These are phyloP conservation scores for Calonectria naviculata DNA, from an alignment of 2,329 filamentous ascomycete species.

Conservation along the genomic window DNA sequence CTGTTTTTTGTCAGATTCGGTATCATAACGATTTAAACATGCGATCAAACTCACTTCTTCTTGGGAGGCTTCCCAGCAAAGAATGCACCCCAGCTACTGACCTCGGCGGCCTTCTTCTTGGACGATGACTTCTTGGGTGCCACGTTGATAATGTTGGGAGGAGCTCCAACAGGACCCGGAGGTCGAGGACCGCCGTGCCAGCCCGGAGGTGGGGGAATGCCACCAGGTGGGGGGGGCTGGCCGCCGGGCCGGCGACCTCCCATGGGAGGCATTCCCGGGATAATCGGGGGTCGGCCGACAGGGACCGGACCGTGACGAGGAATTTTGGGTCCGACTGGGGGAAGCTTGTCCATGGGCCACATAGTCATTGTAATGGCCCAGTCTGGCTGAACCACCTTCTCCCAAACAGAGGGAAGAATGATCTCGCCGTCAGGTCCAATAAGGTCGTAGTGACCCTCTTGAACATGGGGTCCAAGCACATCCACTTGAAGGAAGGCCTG, in stretches of 20 bases:
- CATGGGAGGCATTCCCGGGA: constrained; percentile 24
- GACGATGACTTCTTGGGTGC: constrained; percentile 31
- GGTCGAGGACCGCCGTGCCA: constrained; percentile 37
- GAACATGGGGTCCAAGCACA: constrained; percentile 79
- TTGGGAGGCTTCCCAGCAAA: constrained; percentile 43
- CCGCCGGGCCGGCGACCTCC: constrained; percentile 12
- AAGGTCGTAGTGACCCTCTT: constrained; percentile 83
- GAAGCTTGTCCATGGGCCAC: constrained; percentile 66
- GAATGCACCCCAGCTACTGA: constrained; percentile 36
- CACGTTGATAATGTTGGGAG: constrained; percentile 38
- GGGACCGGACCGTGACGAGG: constrained; percentile 27
- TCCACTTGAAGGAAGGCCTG: constrained; percentile 87
- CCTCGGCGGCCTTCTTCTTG: constrained; percentile 34
- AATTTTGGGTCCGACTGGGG: constrained; percentile 38
- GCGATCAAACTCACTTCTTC: constrained; percentile 43
- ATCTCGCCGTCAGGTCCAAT: constrained; percentile 84
- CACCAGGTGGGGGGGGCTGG: background rate
- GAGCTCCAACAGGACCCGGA: constrained; percentile 1
- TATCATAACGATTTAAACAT: background rate
- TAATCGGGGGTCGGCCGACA: constrained; percentile 9
- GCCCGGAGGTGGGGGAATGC: constrained; percentile 33
- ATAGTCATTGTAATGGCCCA: constrained; percentile 65
- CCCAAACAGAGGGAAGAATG: constrained; percentile 83
- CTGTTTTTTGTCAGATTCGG: constrained; percentile 22
- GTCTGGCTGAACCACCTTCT: constrained; percentile 83